Percentiles rank a stretch among this genome's conserved stretches.
Conservation (phyloP, 345 rosid genomes). For the Rhodamnia argentea region DNA sequence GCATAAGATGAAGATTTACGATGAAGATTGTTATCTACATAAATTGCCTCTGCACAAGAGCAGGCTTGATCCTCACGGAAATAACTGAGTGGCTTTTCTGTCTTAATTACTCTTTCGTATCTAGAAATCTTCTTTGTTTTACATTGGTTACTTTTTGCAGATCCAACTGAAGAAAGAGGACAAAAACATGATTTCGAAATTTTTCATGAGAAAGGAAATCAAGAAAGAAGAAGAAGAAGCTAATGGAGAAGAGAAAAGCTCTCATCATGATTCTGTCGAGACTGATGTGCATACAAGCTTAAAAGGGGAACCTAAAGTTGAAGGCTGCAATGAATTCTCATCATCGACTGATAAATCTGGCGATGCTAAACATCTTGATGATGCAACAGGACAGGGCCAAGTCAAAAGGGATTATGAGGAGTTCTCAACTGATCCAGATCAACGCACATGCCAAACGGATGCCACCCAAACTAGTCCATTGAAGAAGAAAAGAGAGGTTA, state of each 20-base stretch:
- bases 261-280: neutral
- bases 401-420: slow-evolving; percentile 34
- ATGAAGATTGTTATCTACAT: neutral
- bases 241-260: slow-evolving; percentile 9
- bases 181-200: slow-evolving; percentile 57
- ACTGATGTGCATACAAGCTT: neutral
- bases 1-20: neutral
- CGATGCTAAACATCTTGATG: neutral
- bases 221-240: slow-evolving; percentile 27
- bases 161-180: slow-evolving; percentile 38
- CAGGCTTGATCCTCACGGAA: neutral
- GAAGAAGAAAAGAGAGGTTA: slow-evolving; percentile 31
- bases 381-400: slow-evolving; percentile 10
- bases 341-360: slow-evolving; percentile 4
- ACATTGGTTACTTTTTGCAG: slow-evolving; percentile 19
- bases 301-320: slow-evolving; percentile 17
- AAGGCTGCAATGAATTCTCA: slow-evolving; percentile 1
- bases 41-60: neutral
- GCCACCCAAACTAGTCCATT: slow-evolving; percentile 9
- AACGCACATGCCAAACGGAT: slow-evolving; percentile 2
- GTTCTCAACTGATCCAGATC: slow-evolving; percentile 19
- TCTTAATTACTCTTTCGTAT: neutral
- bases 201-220: slow-evolving; percentile 42
- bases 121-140: neutral
- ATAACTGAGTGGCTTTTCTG: neutral